phyloP scores from a whole-genome alignment of 352 stramenopile genomes.

The Stephanocyclus meneghinianus region DNA sequence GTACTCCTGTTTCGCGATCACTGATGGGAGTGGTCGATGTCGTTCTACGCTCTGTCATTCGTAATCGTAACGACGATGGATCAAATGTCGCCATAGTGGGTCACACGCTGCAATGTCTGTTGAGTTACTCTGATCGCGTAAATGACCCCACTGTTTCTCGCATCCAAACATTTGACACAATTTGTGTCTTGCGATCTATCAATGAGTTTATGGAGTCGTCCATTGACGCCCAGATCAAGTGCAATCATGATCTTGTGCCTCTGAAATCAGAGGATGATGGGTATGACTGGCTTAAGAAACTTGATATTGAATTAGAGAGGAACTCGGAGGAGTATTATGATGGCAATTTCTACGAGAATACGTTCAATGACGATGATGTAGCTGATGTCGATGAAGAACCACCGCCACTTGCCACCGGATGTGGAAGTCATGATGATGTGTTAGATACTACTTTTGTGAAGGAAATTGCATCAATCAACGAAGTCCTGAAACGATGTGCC shows the following conservation, averaged over 20 bases:
- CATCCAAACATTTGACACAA: slow-evolving; percentile 29
- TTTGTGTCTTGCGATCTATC: slow-evolving; percentile 45
- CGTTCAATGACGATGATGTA: slow-evolving; percentile 1
- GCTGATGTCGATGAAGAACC: background rate
- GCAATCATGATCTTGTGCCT: background rate
- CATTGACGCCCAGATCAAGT: slow-evolving; percentile 17
- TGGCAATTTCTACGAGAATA: slow-evolving; percentile 22
- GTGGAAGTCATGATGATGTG: slow-evolving; percentile 1
- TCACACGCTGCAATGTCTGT: slow-evolving; percentile 41
- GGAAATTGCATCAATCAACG: slow-evolving; percentile 45
- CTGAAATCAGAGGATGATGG: background rate
- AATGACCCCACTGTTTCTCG: slow-evolving; percentile 13
- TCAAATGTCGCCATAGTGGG: slow-evolving; percentile 32
- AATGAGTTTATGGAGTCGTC: slow-evolving; percentile 41
- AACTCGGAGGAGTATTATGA: slow-evolving; percentile 20
- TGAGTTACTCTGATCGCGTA: slow-evolving; percentile 38
- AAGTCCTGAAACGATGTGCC: slow-evolving; percentile 35
- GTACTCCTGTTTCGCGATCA: slow-evolving; percentile 23
- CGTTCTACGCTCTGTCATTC: slow-evolving; percentile 29
- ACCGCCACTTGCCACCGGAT: background rate
- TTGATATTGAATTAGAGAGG: slow-evolving; percentile 38
- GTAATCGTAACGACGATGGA: background rate
- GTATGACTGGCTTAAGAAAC: slow-evolving; percentile 27
- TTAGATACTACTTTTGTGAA: slow-evolving; percentile 18
- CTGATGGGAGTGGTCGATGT: slow-evolving; percentile 46